These are phyloP conservation scores for Chenopodium suecicum DNA, from an alignment of 148 eudicot species.

Conservation along the genomic window DNA sequence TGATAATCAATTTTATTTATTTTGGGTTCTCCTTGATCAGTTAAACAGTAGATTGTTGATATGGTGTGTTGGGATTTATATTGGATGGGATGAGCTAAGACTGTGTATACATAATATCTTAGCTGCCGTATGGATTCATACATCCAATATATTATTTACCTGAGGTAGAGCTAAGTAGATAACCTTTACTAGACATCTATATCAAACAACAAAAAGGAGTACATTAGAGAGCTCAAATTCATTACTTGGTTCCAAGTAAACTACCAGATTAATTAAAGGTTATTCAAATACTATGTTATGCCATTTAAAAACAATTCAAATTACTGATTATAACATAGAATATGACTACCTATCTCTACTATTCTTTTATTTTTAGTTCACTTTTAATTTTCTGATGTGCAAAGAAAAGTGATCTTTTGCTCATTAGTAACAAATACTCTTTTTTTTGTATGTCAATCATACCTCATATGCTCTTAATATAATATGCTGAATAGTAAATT, in stretches of 20 bases:
- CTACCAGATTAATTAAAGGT: background rate
- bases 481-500: background rate
- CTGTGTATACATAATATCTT: background rate
- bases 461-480: background rate
- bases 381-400: background rate
- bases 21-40: background rate
- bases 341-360: background rate
- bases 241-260: background rate
- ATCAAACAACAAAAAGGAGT: background rate
- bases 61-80: background rate
- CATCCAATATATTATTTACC: background rate
- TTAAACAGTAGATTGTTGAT: too few relatives aligned
- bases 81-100: background rate
- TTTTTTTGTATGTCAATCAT: background rate
- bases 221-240: background rate
- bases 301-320: too few relatives aligned
- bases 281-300: background rate
- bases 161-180: background rate
- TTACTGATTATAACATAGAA: too few relatives aligned
- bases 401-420: background rate
- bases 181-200: background rate
- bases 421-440: background rate
- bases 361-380: too few relatives aligned
- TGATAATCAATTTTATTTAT: too few relatives aligned
- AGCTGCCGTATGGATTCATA: background rate